Evolutionary conservation across 345 rosid genomes (phyloP).

Genomic region (Punica granatum): DNA sequence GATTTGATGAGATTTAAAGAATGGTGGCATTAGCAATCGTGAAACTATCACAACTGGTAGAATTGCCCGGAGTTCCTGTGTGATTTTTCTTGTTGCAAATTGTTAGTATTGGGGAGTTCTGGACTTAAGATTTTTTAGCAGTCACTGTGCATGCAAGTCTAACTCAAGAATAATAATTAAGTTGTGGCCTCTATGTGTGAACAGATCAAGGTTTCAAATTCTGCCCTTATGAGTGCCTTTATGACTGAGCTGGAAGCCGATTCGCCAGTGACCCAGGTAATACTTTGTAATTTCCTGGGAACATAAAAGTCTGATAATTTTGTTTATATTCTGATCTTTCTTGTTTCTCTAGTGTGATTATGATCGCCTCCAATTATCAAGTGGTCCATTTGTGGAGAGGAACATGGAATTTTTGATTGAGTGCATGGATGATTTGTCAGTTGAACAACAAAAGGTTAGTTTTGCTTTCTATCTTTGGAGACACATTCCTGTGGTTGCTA

Average conservation of each 20-base stretch:
- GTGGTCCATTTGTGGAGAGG: slow-evolving; percentile 76
- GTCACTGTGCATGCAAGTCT: background rate
- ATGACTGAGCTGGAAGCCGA: slow-evolving; percentile 95
- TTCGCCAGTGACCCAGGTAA: slow-evolving; percentile 82
- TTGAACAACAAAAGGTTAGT: slow-evolving; percentile 88
- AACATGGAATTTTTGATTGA: slow-evolving; percentile 93
- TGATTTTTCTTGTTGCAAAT: background rate
- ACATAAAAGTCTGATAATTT: background rate
- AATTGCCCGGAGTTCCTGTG: background rate
- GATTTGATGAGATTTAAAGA: background rate
- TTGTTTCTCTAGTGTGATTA: slow-evolving; percentile 59
- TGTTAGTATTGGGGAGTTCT: background rate
- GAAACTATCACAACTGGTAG: background rate
- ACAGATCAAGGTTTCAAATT: slow-evolving; percentile 97
- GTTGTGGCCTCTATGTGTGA: slow-evolving; percentile 8
- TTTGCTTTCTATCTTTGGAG: slow-evolving; percentile 1
- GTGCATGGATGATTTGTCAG: slow-evolving; percentile 93
- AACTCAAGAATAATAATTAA: background rate
- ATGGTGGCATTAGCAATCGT: background rate
- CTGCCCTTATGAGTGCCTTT: slow-evolving; percentile 94
- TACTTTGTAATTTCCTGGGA: background rate
- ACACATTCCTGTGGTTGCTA: background rate
- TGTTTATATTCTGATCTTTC: background rate
- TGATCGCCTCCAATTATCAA: slow-evolving; percentile 82
- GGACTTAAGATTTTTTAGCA: background rate